Conservation (phyloP, 306 rosid genomes). For the Dryas octopetala region DNA sequence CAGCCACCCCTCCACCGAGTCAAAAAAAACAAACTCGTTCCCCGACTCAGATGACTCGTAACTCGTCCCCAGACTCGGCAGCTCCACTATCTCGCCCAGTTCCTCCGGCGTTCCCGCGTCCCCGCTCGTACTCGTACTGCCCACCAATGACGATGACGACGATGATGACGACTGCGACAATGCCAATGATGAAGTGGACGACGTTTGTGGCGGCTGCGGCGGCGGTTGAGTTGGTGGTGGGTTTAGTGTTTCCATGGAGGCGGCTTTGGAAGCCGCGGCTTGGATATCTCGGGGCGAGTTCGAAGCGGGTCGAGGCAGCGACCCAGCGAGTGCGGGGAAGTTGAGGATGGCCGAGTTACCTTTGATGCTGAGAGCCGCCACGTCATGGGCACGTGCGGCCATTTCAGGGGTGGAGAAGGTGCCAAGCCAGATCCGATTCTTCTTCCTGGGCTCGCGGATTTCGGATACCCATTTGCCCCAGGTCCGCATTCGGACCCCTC, state of each 20-base stretch:
- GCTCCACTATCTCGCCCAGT: slow-evolving; percentile 73
- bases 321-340: slow-evolving; percentile 73
- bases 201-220: slow-evolving; percentile 1
- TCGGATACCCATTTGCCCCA: slow-evolving; percentile 99
- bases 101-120: slow-evolving; percentile 58
- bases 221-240: neutral
- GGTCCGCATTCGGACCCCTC: slow-evolving; percentile 92
- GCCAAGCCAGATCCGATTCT: slow-evolving; percentile 96
- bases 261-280: slow-evolving; percentile 85
- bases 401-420: slow-evolving; percentile 87
- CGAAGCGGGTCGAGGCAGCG: slow-evolving; percentile 73
- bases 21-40: slow-evolving; percentile 35
- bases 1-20: slow-evolving; percentile 41
- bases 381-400: slow-evolving; percentile 99
- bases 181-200: slow-evolving; percentile 12
- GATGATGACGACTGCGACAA: slow-evolving; percentile 26
- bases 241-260: slow-evolving; percentile 52
- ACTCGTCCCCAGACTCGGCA: slow-evolving; percentile 52
- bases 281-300: slow-evolving; percentile 81
- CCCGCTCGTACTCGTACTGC: neutral
- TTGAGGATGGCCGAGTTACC: slow-evolving; percentile 88
- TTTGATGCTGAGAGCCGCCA: slow-evolving; percentile 73
- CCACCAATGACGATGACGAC: slow-evolving; percentile 4
- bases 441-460: slow-evolving; percentile 91
- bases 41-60: slow-evolving; percentile 36